A percentile compares a stretch with the other conserved stretches of the same genome.
phyloP scores from a whole-genome alignment of 352 stramenopile species.

The Globisporangium uncinulatum region DNA sequence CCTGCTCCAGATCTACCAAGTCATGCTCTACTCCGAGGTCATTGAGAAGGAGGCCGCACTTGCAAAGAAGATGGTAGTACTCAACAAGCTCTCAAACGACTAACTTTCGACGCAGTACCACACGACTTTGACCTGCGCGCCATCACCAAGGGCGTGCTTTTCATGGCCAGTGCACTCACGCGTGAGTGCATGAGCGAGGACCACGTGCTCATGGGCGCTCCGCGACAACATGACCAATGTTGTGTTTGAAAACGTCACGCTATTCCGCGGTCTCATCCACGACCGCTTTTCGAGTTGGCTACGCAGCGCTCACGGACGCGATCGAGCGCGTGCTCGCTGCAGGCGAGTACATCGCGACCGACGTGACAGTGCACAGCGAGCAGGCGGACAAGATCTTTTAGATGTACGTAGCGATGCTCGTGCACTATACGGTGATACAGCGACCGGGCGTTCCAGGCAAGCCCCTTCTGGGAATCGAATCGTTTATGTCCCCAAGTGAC shows the following conservation, averaged over 20 bases:
- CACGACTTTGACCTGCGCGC: conserved; percentile 93
- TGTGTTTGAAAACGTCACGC: conserved; percentile 93
- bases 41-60: conserved; percentile 89
- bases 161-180: conserved; percentile 92
- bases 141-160: conserved; percentile 92
- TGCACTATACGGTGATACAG: conserved; percentile 93
- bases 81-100: conserved; percentile 93
- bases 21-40: conserved; percentile 93
- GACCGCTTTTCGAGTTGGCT: conserved; percentile 94
- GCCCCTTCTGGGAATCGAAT: too few species aligned
- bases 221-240: conserved; percentile 97
- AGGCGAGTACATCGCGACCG: conserved; percentile 76
- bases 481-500: too few species aligned
- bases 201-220: conserved; percentile 92
- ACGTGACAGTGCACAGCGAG: conserved; percentile 71
- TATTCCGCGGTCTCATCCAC: conserved; percentile 93
- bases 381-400: conserved; percentile 97
- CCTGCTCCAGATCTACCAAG: conserved; percentile 90
- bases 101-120: conserved; percentile 95
- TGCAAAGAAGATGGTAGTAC: conserved; percentile 92
- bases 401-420: conserved; percentile 96
- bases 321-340: conserved; percentile 83
- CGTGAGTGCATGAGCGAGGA: conserved; percentile 94
- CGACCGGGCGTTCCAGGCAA: too few species aligned
- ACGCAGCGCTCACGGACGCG: conserved; percentile 85